Base-by-base conservation (phyloP, 352 stramenopile genomes). In the Pythium pyrilobum region DNA sequence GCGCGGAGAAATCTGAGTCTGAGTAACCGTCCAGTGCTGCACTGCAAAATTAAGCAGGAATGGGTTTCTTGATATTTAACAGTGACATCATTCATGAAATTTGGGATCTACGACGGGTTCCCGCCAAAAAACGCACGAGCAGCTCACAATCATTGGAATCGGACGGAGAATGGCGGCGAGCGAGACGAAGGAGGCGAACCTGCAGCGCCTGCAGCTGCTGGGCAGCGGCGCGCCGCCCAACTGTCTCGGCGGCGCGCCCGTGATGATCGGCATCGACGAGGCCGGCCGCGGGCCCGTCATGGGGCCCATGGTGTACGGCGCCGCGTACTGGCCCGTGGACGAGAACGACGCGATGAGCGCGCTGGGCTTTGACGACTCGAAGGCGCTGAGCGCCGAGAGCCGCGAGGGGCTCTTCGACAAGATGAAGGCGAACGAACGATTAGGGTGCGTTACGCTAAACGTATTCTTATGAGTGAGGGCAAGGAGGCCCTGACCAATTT, bases 251-350 rank as follows among this genome's bases (percentile, higher is more conserved):
- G 78, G 71, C 6, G 67, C 76, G 25, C 72, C 85, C 0, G 88
- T 96, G 40, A 96, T 96, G 67, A 63, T 98, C 16, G 95, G 93
- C 37, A 97, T 98, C 51, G 95, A 98, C 40, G 95, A 98, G 52
- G 95, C 95, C 3, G 95, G 95, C 1, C 77, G 95, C 28, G 95
- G 95, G 13, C 92, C 87, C 0, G 92, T 98, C 5, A 85, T 98
- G 52, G 95, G 95, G 13, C 92, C 93, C 11, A 98, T 98, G 92
- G 90, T 97, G 4, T 98, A 98, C 64, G 91, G 81, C 27, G 80
- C 82, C 6, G 91, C 92, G 27, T 98, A 96, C 67, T 98, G 93
- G 92, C 70, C 77, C 16, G 63, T 89, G 34, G 50, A 56, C 45
- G 61, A 81, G 52, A 69, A 88, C 77, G 67, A 76, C 39, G 62